Evolutionary conservation across 345 rosid species (phyloP), one percentile per base, ranked within the genome.

Genomic region (Pseudoturritis turrita): DNA sequence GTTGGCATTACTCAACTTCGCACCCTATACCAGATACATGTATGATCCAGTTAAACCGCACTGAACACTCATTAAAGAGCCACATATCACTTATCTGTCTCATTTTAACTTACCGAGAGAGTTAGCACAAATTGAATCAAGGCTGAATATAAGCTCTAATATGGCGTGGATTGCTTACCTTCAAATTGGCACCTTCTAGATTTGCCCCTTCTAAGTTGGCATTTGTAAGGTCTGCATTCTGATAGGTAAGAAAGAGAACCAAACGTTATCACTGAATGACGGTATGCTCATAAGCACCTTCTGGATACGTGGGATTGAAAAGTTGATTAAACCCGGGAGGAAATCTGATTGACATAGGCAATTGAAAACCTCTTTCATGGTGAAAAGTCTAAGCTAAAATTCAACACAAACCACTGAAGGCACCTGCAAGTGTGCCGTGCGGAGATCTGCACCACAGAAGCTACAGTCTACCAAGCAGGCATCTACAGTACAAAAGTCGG

Each of bases 151-250:
- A 52, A 17, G 41, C 4, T 33, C 26, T n/a, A 28, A n/a, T 21
- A 5, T 18, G 8, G 25, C 35, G 5, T 60, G n/a, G n/a, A n/a
- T 33, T 33, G 37, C 35, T 61, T 79, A 88, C 98, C 91, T 94
- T 94, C 72, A 94, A 76, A 81, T 94, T 94, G 65, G 96, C 97
- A 71, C 97, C 98, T 83, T 94, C 98, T 26, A 91, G 77, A 80
- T 86, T 91, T 41, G 96, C 97, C 63, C 97, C 96, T 81, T 94
- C 95, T 74, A 94, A 76, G 84, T 94, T 94, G 61, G 97, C 97
- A 81, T 89, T 82, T 18, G 97, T 94, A 67, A 91, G 91, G 83
- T 94, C 96, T 23, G 96, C 98, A 68, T 77, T 80, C 98, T 94
- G 86, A 49, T 65, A 61, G 26, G 33, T 15, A 54, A 72, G 53